A percentile compares a stretch with the other conserved stretches of the same genome.
phyloP scores from a whole-genome alignment of 768 basidiomycete genomes.

The Tricholoma furcatifolium region DNA sequence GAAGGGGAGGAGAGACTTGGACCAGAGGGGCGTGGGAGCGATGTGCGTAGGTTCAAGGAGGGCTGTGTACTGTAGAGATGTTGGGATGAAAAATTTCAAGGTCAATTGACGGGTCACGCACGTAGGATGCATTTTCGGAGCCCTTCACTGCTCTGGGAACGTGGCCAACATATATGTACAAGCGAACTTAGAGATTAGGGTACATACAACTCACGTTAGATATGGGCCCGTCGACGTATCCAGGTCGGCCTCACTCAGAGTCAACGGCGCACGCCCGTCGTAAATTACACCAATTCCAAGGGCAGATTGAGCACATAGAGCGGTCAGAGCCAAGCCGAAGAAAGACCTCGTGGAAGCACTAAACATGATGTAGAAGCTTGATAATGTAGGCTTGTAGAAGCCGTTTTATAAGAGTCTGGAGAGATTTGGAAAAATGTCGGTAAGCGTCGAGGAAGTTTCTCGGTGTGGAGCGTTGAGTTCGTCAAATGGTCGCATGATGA shows the following conservation, averaged over 20 bases:
- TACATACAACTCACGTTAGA: slow-evolving; percentile 45
- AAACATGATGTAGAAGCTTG: not conserved
- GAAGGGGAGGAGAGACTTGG: slow-evolving; percentile 21
- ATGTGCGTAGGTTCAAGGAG: slow-evolving; percentile 35
- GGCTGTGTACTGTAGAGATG: slow-evolving; percentile 37
- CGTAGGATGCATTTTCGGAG: slow-evolving; percentile 47
- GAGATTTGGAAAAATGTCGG: slow-evolving; percentile 1
- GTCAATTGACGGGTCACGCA: slow-evolving; percentile 21
- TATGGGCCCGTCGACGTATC: slow-evolving; percentile 50
- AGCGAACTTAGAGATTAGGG: too few species aligned
- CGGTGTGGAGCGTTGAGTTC: not conserved
- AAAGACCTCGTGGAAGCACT: not conserved
- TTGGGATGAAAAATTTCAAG: not conserved
- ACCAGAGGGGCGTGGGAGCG: slow-evolving; percentile 52
- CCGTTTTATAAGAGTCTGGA: not conserved
- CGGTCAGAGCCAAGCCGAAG: not conserved
- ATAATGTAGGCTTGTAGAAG: not conserved
- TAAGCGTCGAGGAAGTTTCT: not conserved
- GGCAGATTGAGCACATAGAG: not conserved
- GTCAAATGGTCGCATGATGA: not conserved
- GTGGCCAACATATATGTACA: not conserved
- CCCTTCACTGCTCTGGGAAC: slow-evolving; percentile 54
- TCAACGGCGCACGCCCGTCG: slow-evolving; percentile 52
- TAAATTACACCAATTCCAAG: slow-evolving; percentile 35
- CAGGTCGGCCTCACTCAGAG: slow-evolving; percentile 40